Evolutionary conservation across 2,329 filamentous ascomycete genomes (phyloP).

Genomic region (Blumeria graminis): DNA sequence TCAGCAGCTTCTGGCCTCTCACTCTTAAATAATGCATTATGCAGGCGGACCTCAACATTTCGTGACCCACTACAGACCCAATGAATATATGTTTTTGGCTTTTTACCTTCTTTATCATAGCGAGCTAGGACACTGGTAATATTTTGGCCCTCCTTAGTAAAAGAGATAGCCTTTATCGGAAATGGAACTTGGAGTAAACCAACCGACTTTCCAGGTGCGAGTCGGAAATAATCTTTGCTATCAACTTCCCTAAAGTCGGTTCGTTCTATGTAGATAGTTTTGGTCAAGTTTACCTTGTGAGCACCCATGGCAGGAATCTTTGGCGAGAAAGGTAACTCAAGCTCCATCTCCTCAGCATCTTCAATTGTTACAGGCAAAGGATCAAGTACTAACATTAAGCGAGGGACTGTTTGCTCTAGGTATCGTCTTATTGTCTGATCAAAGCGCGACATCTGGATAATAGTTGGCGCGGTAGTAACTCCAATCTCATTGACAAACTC

Average conservation of each 20-base stretch:
- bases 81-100: constrained; percentile 67
- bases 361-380: constrained; percentile 66
- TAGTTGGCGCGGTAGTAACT: constrained; percentile 58
- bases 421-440: constrained; percentile 69
- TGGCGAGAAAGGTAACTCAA: constrained; percentile 56
- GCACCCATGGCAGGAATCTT: constrained; percentile 48
- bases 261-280: constrained; percentile 64
- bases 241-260: constrained; percentile 54
- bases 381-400: constrained; percentile 73
- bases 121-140: constrained; percentile 42
- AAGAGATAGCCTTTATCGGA: constrained; percentile 43
- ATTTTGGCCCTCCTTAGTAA: constrained; percentile 37
- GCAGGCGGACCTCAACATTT: constrained; percentile 51
- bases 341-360: constrained; percentile 44
- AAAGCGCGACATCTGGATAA: constrained; percentile 62
- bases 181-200: constrained; percentile 48
- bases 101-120: constrained; percentile 46
- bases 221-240: constrained; percentile 51
- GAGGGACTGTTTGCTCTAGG: constrained; percentile 67
- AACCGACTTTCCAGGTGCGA: constrained; percentile 50
- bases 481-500: constrained; percentile 81
- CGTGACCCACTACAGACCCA: constrained; percentile 56
- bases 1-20: constrained; percentile 56
- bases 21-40: constrained; percentile 68
- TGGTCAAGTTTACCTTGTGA: constrained; percentile 39